Evolutionary conservation across 2,329 filamentous ascomycete species (phyloP), one percentile per base, ranked within the genome.

Genomic region (Pseudogymnoascus verrucosus): DNA sequence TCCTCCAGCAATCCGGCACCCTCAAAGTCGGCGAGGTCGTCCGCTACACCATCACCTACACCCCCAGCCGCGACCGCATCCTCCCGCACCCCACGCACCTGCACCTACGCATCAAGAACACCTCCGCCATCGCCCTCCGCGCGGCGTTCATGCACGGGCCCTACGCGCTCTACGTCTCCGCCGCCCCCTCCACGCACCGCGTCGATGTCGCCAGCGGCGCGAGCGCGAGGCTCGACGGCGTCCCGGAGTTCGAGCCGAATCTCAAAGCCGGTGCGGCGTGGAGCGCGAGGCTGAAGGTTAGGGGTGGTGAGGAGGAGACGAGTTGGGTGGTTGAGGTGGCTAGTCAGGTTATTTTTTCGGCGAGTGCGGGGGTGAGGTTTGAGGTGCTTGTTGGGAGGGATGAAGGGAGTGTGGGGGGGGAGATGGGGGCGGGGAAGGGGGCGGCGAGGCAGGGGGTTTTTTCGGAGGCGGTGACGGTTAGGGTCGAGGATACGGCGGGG

Each of bases 81-180:
- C 83, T 96, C 2, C 95, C 95, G 3, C 89, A 91, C 4, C 93
- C 93, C 28, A 80, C 89, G 68, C 82, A 86, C 70, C 85, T 99
- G 39, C 85, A 91, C 76, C 84, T 99, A 54, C 91, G 90, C 70
- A 87, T 99, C 74, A 93, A 90, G 74, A 99, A 99, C 76, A 93
- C 90, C 8, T 95, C 90, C 40, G 89, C 91, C 64, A 90, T 96
- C 67, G 90, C 95, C 14, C 81, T 98, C 40, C 90, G 95, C 72
- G 95, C 95, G 62, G 95, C 95, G 64, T 99, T 97, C 74, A 88
- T 99, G 62, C 95, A 97, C 77, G 95, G 95, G 0, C 95, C 95
- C 1, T 99, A 99, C 74, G 96, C 88, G 0, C 83, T 98, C 39
- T 92, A 91, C 71, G 89, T 93, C 60, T 87, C 93, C 61, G 90